A percentile compares a stretch with the other conserved stretches of the same genome.
phyloP scores from a whole-genome alignment of 1,284 basidiomycete species.

The Trichosporon faecale region DNA sequence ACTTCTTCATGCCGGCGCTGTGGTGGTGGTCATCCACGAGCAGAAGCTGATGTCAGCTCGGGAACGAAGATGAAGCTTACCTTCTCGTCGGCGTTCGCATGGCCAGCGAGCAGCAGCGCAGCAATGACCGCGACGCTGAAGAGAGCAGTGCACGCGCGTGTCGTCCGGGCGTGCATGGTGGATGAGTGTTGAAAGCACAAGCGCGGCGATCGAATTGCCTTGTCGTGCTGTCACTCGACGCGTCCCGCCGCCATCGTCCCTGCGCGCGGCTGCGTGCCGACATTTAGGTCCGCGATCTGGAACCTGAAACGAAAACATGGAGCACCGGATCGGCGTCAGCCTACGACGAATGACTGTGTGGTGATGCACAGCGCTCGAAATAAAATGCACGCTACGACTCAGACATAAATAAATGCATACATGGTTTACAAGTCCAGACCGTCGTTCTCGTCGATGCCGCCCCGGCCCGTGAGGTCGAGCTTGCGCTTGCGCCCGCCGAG shows the following conservation, averaged over 20 bases:
- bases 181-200: not conserved
- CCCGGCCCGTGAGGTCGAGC: constrained; percentile 37
- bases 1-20: constrained; percentile 48
- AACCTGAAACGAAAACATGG: not conserved
- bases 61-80: not conserved
- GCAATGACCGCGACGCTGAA: constrained; percentile 12
- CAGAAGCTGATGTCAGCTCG: not conserved
- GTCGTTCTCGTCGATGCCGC: constrained; percentile 32
- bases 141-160: constrained; percentile 1
- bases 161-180: constrained; percentile 9
- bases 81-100: constrained; percentile 2
- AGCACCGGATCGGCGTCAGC: constrained; percentile 3
- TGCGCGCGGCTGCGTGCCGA: not conserved
- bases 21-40: constrained; percentile 15
- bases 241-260: not conserved
- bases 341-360: not conserved
- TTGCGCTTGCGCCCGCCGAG: constrained; percentile 45
- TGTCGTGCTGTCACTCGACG: constrained; percentile 2
- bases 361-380: not conserved
- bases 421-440: constrained; percentile 33
- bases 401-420: not conserved
- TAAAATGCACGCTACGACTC: too few relatives aligned
- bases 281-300: constrained; percentile 1
- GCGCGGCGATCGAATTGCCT: not conserved
- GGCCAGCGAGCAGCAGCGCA: not conserved